phyloP scores from a whole-genome alignment of 441 rosid genomes.

The Lagerstroemia fauriei region DNA sequence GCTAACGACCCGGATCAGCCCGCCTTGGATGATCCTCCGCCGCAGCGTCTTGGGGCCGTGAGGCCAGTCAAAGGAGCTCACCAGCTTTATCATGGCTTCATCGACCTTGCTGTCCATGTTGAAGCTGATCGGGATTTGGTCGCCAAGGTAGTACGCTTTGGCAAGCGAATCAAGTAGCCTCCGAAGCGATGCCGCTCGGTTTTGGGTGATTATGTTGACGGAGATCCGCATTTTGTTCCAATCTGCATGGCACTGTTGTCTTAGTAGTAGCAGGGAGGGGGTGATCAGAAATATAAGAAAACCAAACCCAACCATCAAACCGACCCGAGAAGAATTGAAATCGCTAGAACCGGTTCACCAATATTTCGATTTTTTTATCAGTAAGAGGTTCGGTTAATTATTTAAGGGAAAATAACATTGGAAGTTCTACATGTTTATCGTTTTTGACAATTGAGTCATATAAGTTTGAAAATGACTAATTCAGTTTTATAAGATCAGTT shows the following conservation, averaged over 20 bases:
- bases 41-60: conserved; percentile 83
- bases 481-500: no score
- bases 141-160: conserved; percentile 74
- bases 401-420: no score
- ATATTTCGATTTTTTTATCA: no score
- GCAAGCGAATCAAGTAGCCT: conserved; percentile 76
- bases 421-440: no score
- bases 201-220: conserved; percentile 85
- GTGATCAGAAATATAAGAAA: no score
- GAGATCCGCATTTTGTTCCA: conserved; percentile 91
- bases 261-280: no score
- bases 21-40: conserved; percentile 95
- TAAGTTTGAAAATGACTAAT: no score
- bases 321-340: no score
- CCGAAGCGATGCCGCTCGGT: conserved; percentile 61
- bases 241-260: conserved; percentile 45
- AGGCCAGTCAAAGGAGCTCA: conserved; percentile 78
- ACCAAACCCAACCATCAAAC: no score
- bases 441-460: no score
- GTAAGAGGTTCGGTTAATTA: no score
- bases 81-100: conserved; percentile 69
- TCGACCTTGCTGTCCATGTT: conserved; percentile 93
- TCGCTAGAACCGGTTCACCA: no score
- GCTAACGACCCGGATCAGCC: conserved; percentile 95
- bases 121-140: conserved; percentile 83